Evolutionary conservation across 352 stramenopile species (phyloP).

Genomic region (Phytophthora nicotianae): DNA sequence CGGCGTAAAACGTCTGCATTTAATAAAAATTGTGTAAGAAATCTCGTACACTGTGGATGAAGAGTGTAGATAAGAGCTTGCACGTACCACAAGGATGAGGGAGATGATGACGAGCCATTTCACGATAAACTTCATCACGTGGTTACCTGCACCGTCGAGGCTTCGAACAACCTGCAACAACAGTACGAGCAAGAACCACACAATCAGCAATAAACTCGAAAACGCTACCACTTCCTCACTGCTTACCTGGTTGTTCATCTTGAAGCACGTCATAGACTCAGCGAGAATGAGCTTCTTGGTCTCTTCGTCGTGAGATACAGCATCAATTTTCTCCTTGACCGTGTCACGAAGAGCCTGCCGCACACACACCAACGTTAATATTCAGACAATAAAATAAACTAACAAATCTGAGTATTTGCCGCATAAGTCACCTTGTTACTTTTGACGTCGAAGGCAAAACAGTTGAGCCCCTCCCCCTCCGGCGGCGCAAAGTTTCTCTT

Average conservation of each 20-base stretch:
- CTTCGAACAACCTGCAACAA: slow-evolving; percentile 60
- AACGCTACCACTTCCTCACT: neutral
- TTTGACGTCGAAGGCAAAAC: slow-evolving; percentile 58
- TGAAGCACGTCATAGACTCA: slow-evolving; percentile 61
- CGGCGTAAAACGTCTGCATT: slow-evolving; percentile 7
- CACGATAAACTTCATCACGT: slow-evolving; percentile 54
- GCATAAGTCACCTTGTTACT: slow-evolving; percentile 39
- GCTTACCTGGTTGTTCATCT: slow-evolving; percentile 75
- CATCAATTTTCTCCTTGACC: slow-evolving; percentile 72
- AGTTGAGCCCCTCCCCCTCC: slow-evolving; percentile 50
- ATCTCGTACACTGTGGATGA: neutral
- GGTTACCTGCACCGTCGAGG: slow-evolving; percentile 54
- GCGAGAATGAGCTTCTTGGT: slow-evolving; percentile 54
- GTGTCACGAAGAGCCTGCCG: slow-evolving; percentile 47
- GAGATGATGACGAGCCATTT: slow-evolving; percentile 67
- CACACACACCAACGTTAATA: neutral
- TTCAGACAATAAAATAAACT: too few relatives aligned
- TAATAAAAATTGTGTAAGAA: neutral
- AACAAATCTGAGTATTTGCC: neutral
- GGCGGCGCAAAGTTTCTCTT: slow-evolving; percentile 57
- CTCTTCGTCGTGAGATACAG: slow-evolving; percentile 41
- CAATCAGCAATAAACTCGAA: neutral
- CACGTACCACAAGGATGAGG: slow-evolving; percentile 57
- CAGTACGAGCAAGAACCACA: neutral
- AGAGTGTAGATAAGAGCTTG: neutral